Base-by-base conservation (phyloP, 169 alveolate genomes). In the Plasmodium relictum region DNA sequence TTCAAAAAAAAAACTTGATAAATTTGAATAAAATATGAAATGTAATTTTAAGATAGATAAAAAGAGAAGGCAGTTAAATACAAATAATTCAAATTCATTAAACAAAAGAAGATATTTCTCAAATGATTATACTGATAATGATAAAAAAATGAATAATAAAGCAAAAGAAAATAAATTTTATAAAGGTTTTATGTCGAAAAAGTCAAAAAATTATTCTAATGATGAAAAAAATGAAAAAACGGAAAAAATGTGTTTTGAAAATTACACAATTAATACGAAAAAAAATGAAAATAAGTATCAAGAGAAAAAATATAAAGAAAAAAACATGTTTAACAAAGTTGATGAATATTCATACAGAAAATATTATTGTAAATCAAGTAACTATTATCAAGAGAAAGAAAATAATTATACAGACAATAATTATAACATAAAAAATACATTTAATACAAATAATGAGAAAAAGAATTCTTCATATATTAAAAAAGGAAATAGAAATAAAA, bases 91-190 rank as follows among this genome's bases (percentile, higher is more conserved):
- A 18, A 61, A 61, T 24, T 18, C 41, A 61, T 24, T 31, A 18
- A 61, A 18, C 16, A 61, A 61, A 61, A 61, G 20, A 24, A 8
- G 70, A 24, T 61, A 61, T 37, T 22, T 18, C 6, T 61, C 18
- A 18, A 61, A 61, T 24, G 70, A 61, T 24, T 12, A 61, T 61
- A 54, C 24, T 8, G 70, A 61, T 61, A 61, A 61, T 20, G 70
- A 61, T 61, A 61, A 61, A 48, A 14, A 14, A 48, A 48, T 48
- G 58, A 31, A 3, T 54, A 54, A 24, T 61, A 14, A 7, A 22
- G 6, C 41, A 12, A 61, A 61, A 22, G 42, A 61, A 61, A 24
- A 61, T 7, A 61, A 61, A 61, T 61, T 22, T 22, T 10, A 22
- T 24, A 61, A 61, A 9, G 20, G 14, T 6, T 22, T 2, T 0